A percentile compares a stretch with the other conserved stretches of the same genome.
Evolutionary conservation across 805 yeast genomes (phyloP).

Genomic region (Peterozyma toletana): DNA sequence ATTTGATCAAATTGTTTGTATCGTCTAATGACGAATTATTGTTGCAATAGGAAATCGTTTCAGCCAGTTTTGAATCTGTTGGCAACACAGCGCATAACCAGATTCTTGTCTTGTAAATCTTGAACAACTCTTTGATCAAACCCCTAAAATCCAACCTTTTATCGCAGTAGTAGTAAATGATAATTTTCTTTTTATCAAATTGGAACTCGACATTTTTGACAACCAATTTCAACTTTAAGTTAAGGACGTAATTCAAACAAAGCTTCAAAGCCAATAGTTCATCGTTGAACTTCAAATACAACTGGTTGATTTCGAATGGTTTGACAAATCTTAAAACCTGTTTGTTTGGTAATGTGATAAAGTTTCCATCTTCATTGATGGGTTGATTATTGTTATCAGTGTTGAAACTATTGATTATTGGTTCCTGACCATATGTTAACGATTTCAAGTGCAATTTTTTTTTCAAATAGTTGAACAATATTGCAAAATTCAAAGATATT

Average conservation of each 20-base stretch:
- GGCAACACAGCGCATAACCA: slow-evolving; percentile 74
- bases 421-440: slow-evolving; percentile 26
- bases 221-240: slow-evolving; percentile 40
- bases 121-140: slow-evolving; percentile 65
- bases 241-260: slow-evolving; percentile 38
- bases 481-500: slow-evolving; percentile 56
- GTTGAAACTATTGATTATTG: slow-evolving; percentile 9
- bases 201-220: slow-evolving; percentile 75
- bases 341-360: slow-evolving; percentile 68
- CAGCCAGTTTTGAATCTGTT: slow-evolving; percentile 23
- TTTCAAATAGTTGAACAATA: slow-evolving; percentile 66
- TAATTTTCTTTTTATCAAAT: slow-evolving; percentile 71
- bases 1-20: slow-evolving; percentile 24
- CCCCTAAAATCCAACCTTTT: slow-evolving; percentile 70
- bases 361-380: slow-evolving; percentile 50
- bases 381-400: slow-evolving; percentile 19
- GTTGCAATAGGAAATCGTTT: slow-evolving; percentile 21
- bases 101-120: slow-evolving; percentile 70
- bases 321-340: slow-evolving; percentile 74
- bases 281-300: slow-evolving; percentile 59
- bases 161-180: slow-evolving; percentile 59
- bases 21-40: slow-evolving; percentile 6
- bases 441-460: slow-evolving; percentile 64
- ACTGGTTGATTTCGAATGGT: slow-evolving; percentile 56
- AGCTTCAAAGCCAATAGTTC: slow-evolving; percentile 67